Evolutionary conservation across 192 early-diverging fungal species (phyloP).

Genomic region (Coemansia sp.): DNA sequence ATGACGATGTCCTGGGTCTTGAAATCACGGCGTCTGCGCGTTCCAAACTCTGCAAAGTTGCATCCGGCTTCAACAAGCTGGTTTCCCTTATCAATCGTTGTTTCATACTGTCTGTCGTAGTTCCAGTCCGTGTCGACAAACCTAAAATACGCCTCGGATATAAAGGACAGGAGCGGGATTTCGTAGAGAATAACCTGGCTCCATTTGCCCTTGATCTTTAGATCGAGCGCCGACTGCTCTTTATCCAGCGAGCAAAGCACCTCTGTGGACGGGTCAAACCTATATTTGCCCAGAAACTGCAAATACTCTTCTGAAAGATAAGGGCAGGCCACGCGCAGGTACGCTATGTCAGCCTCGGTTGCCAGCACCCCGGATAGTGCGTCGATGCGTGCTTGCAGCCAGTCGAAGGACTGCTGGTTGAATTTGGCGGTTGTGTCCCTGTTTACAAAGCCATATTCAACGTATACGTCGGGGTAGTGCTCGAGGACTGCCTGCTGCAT

Average conservation of each 20-base stretch:
- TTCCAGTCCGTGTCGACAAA: constrained; percentile 70
- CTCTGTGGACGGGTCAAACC: constrained; percentile 41
- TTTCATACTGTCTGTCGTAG: constrained; percentile 59
- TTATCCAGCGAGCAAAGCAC: constrained; percentile 20
- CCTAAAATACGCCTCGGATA: constrained; percentile 68
- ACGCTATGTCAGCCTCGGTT: constrained; percentile 37
- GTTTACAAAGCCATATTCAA: constrained; percentile 67
- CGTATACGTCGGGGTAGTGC: constrained; percentile 60
- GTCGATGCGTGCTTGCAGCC: constrained; percentile 48
- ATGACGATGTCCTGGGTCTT: constrained; percentile 65
- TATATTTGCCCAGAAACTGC: constrained; percentile 57
- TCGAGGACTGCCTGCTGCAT: constrained; percentile 77
- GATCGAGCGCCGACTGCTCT: constrained; percentile 23
- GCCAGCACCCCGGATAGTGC: constrained; percentile 15
- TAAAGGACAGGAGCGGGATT: constrained; percentile 64
- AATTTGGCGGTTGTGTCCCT: constrained; percentile 51
- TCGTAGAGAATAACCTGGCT: constrained; percentile 73
- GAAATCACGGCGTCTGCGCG: constrained; percentile 65
- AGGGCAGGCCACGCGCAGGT: constrained; percentile 48
- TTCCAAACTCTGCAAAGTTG: constrained; percentile 78
- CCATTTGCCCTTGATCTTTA: constrained; percentile 64
- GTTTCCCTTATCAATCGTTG: constrained; percentile 52
- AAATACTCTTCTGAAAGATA: constrained; percentile 60
- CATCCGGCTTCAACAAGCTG: constrained; percentile 57
- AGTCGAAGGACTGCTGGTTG: constrained; percentile 45